These are phyloP conservation scores for Remersonia thermophila DNA, from an alignment of 2,329 filamentous ascomycete genomes.

Conservation along the genomic window DNA sequence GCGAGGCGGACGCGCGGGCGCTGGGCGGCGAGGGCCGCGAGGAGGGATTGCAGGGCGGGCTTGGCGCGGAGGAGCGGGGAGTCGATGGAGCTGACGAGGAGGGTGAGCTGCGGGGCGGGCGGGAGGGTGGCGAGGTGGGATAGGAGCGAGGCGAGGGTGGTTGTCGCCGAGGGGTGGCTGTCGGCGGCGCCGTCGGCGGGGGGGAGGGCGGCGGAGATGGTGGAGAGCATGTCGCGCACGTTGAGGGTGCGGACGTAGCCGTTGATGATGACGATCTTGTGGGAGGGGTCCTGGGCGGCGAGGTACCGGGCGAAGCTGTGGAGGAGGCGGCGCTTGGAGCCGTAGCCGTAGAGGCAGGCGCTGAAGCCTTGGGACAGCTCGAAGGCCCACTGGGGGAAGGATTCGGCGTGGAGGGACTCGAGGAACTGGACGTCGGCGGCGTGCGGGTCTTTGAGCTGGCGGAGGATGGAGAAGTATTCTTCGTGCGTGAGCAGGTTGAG, in stretches of 20 bases:
- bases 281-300: conserved; percentile 32
- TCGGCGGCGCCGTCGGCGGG: conserved; percentile 46
- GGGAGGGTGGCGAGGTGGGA: conserved; percentile 27
- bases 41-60: conserved; percentile 52
- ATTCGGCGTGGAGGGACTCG: conserved; percentile 61
- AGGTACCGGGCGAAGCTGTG: conserved; percentile 63
- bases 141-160: conserved; percentile 50
- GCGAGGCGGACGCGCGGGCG: conserved; percentile 49
- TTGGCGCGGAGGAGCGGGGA: conserved; percentile 64
- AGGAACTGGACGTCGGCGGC: conserved; percentile 57
- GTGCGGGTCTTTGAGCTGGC: conserved; percentile 56
- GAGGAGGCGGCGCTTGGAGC: conserved; percentile 69
- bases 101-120: conserved; percentile 53
- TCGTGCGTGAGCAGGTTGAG: conserved; percentile 75
- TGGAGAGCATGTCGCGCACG: conserved; percentile 56
- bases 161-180: conserved; percentile 55
- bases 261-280: conserved; percentile 72
- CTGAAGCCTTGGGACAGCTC: conserved; percentile 81
- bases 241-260: conserved; percentile 61
- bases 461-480: conserved; percentile 68
- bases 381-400: conserved; percentile 86
- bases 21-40: conserved; percentile 69
- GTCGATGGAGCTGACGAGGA: conserved; percentile 82
- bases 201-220: conserved; percentile 52
- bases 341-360: conserved; percentile 83